Conservation (phyloP, 2,329 filamentous ascomycete genomes). For the Colletotrichum lupini region DNA sequence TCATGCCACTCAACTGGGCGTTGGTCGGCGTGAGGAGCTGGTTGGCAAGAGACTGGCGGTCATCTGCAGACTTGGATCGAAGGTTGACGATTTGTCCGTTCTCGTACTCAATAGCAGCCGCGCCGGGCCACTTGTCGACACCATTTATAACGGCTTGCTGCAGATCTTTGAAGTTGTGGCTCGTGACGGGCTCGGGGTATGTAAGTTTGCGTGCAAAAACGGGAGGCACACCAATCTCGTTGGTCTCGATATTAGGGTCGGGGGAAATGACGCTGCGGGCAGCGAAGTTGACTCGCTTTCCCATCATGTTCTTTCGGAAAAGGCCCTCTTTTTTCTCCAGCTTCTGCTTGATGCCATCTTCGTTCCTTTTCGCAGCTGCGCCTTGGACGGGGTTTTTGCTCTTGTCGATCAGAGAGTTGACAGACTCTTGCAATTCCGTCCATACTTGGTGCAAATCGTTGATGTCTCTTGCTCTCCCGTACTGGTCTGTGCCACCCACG, state of each 20-base stretch:
- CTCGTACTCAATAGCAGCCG: conserved; percentile 94
- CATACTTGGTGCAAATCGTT: conserved; percentile 84
- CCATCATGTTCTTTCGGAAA: conserved; percentile 99
- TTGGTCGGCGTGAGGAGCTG: conserved; percentile 89
- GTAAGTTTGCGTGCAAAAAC: conserved; percentile 97
- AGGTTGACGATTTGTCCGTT: conserved; percentile 91
- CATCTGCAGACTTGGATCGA: conserved; percentile 86
- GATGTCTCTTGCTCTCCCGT: conserved; percentile 65
- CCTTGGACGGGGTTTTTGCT: conserved; percentile 87
- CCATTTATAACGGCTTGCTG: conserved; percentile 97
- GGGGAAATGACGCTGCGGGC: conserved; percentile 98
- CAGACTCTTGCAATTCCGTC: conserved; percentile 85
- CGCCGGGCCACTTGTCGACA: conserved; percentile 92
- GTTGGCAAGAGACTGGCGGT: conserved; percentile 90
- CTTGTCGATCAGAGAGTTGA: conserved; percentile 93
- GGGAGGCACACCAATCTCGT: conserved; percentile 98
- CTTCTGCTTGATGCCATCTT: conserved; percentile 97
- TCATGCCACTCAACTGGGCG: conserved; percentile 77
- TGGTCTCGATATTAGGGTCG: conserved; percentile 98
- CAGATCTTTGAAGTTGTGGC: conserved; percentile 95
- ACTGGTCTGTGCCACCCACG: conserved; percentile 56
- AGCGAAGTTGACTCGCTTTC: conserved; percentile 98
- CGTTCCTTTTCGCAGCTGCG: conserved; percentile 79
- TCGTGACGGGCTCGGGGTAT: conserved; percentile 96
- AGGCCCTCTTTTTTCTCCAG: conserved; percentile 98